phyloP scores from a whole-genome alignment of 1,284 basidiomycete species.

The Meripilus lineatus region DNA sequence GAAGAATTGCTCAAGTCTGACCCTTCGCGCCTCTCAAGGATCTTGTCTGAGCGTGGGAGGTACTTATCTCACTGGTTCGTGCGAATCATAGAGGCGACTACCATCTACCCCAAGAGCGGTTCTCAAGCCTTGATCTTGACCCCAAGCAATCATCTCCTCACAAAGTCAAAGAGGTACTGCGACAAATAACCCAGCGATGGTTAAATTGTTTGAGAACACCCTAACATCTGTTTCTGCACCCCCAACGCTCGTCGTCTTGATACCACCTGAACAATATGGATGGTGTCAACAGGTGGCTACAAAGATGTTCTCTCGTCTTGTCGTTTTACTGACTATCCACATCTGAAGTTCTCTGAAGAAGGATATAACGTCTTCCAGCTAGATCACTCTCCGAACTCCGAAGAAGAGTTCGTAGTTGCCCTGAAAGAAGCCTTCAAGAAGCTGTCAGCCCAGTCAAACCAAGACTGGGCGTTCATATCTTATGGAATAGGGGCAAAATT shows the following conservation, averaged over 20 bases:
- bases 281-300: slow-evolving; percentile 37
- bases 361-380: slow-evolving; percentile 38
- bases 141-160: neutral
- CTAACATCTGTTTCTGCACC: slow-evolving; percentile 13
- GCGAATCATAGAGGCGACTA: no score
- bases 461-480: slow-evolving; percentile 34
- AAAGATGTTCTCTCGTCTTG: neutral
- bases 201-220: slow-evolving; percentile 11
- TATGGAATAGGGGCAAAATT: slow-evolving; percentile 31
- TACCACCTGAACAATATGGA: slow-evolving; percentile 15
- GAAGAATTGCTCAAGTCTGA: no score
- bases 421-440: slow-evolving; percentile 6
- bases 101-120: no score
- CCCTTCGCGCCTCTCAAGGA: no score
- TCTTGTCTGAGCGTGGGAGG: no score
- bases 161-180: no score
- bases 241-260: slow-evolving; percentile 13
- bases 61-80: no score
- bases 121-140: neutral
- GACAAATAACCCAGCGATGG: no score
- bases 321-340: slow-evolving; percentile 5
- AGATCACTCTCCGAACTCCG: slow-evolving; percentile 19
- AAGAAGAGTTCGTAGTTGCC: slow-evolving; percentile 15
- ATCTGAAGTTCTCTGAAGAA: slow-evolving; percentile 35
- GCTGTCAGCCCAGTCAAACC: slow-evolving; percentile 11